phyloP scores from a whole-genome alignment of 2,329 filamentous ascomycete genomes.

The Aotearoamyces nothofagi region DNA sequence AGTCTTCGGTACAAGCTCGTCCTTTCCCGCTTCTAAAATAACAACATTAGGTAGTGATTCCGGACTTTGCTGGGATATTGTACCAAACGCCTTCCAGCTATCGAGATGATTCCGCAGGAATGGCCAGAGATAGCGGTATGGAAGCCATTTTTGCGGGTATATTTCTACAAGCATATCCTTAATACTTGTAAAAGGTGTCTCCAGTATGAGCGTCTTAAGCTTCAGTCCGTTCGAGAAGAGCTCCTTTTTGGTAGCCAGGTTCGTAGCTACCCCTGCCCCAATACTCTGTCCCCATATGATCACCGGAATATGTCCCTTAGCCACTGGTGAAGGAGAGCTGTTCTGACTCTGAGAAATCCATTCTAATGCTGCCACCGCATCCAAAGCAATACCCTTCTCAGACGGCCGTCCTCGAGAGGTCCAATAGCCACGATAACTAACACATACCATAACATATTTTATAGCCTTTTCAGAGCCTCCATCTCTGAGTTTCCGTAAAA shows the following conservation, averaged over 20 bases:
- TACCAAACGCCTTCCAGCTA: constrained; percentile 32
- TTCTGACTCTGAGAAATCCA: constrained; percentile 33
- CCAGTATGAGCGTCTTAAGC: constrained; percentile 43
- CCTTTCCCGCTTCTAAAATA: constrained; percentile 39
- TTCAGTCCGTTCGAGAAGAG: constrained; percentile 5
- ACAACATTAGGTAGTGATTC: constrained; percentile 23
- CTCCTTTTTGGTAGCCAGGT: constrained; percentile 26
- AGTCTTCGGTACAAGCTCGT: constrained; percentile 39
- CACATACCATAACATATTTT: constrained; percentile 33
- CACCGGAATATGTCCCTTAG: constrained; percentile 19
- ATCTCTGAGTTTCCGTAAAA: constrained; percentile 30
- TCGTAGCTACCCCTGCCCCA: constrained; percentile 56
- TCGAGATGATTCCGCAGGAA: constrained; percentile 54
- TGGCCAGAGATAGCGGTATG: constrained; percentile 59
- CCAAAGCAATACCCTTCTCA: constrained; percentile 55
- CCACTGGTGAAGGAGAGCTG: constrained; percentile 16
- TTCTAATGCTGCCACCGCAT: constrained; percentile 46
- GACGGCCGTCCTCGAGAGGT: constrained; percentile 57
- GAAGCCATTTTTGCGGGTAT: constrained; percentile 68
- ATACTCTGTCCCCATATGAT: constrained; percentile 69
- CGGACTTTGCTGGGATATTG: constrained; percentile 21
- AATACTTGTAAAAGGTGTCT: constrained; percentile 62
- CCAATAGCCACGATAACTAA: constrained; percentile 49
- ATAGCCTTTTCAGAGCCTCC: constrained; percentile 12
- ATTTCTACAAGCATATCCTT: constrained; percentile 54